phyloP scores from a whole-genome alignment of 805 yeast species.

The Saccharomycopsis sp. region DNA sequence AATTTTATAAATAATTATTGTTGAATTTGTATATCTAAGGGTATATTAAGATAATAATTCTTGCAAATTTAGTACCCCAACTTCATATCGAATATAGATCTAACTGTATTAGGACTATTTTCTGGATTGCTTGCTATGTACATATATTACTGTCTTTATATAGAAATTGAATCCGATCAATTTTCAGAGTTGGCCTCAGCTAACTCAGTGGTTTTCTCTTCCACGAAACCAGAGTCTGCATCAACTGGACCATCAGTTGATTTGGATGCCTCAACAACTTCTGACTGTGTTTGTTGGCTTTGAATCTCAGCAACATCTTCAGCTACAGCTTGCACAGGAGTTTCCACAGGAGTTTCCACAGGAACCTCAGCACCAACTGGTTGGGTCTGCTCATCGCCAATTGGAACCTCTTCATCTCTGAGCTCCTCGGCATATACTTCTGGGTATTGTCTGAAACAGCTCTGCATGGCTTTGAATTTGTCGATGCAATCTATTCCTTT shows the following conservation, averaged over 20 bases:
- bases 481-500: slow-evolving; percentile 94
- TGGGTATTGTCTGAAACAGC: slow-evolving; percentile 87
- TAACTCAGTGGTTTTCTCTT: background rate
- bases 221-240: background rate
- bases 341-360: slow-evolving; percentile 7
- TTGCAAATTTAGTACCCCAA: too few relatives aligned
- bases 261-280: slow-evolving; percentile 22
- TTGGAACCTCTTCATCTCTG: slow-evolving; percentile 62
- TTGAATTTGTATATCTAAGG: background rate
- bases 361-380: slow-evolving; percentile 9
- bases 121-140: background rate
- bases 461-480: slow-evolving; percentile 86
- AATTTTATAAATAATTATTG: too few relatives aligned
- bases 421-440: slow-evolving; percentile 91
- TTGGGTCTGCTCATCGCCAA: slow-evolving; percentile 24
- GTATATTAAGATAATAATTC: background rate
- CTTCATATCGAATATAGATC: too few relatives aligned
- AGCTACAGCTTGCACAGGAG: slow-evolving; percentile 22
- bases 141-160: background rate
- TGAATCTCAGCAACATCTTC: slow-evolving; percentile 18
- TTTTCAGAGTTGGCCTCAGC: background rate
- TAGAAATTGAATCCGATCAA: too few relatives aligned
- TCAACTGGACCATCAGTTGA: slow-evolving; percentile 3
- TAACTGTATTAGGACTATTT: background rate
- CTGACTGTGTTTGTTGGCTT: slow-evolving; percentile 10